Base-by-base conservation (phyloP, 2,329 filamentous ascomycete genomes). In the Fusarium tanahbumbuense region DNA sequence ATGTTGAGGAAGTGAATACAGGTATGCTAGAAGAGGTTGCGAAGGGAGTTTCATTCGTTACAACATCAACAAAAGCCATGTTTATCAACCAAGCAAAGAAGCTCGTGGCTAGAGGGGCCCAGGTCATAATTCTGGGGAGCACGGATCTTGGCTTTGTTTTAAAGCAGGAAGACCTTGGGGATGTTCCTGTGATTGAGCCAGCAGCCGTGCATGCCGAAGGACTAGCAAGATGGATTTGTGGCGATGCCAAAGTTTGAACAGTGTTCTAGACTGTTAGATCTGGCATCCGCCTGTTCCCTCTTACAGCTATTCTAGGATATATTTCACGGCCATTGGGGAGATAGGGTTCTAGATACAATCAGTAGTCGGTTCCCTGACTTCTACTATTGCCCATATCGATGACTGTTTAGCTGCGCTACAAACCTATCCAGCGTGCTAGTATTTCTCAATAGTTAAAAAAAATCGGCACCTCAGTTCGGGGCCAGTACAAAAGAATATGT, bases 1-100 rank as follows among this genome's bases (percentile, higher is more conserved):
- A 58, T 7, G 23, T 60, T 5, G 57, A 60, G 8, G 53, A 57
- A 10, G 52, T 60, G 0, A 60, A 57, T 1, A 32, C 5, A 12
- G 57, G 52, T 13, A 60, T 60, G 53, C 25, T 60, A 2, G 32
- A 60, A 4, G 57, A 60, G n/a, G 57, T 60, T 15, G 57, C 52
- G 2, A 60, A 58, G 5, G 57, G 53, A 2, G 15, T 30, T 11
- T 27, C 25, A 1, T 47, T 15, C 5, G 52, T 60, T 15, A 47
- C 15, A 6, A 22, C 30, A 9, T 18, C 25, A 11, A 58, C 57
- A 2, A 57, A 15, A 16, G 22, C 10, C 6, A 60, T 60, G 52
- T 60, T 60, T 5, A 18, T 32, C 9, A 0, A 16, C 2, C 32
- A 58, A 6, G 57, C 53, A 2, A 41, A 41, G 2, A 34, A 8